Percentiles rank a stretch among this genome's conserved stretches.
Evolutionary conservation across 2,329 filamentous ascomycete genomes (phyloP).

Genomic region (Orbilia javanica): DNA sequence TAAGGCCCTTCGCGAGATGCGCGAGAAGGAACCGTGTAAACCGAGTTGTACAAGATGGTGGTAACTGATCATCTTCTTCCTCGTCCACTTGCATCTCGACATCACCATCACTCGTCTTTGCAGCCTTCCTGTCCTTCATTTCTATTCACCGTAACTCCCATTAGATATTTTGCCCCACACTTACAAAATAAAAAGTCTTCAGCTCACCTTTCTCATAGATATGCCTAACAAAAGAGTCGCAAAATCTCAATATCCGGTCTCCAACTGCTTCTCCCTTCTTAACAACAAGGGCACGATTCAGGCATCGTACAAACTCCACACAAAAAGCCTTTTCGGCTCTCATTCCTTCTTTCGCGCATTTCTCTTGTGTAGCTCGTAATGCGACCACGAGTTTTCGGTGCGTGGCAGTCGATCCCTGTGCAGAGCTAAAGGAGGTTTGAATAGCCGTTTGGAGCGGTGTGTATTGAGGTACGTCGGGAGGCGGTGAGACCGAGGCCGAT

Average conservation of each 20-base stretch:
- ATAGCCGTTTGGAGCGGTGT: conserved; percentile 60
- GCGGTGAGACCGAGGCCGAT: conserved; percentile 35
- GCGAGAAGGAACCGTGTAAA: conserved; percentile 81
- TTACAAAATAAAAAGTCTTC: no score
- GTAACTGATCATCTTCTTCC: conserved; percentile 77
- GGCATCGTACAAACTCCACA: conserved; percentile 83
- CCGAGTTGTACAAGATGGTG: conserved; percentile 85
- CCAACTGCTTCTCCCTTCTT: conserved; percentile 93
- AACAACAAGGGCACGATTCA: conserved; percentile 83
- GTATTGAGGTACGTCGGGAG: conserved; percentile 48
- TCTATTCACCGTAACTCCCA: conserved; percentile 60
- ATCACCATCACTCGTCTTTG: conserved; percentile 67
- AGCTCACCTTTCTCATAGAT: conserved; percentile 72
- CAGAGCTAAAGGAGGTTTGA: conserved; percentile 68
- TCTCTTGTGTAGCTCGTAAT: conserved; percentile 89
- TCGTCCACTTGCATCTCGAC: conserved; percentile 72
- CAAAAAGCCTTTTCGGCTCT: conserved; percentile 86
- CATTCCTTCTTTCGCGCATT: conserved; percentile 72
- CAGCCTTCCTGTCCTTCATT: conserved; percentile 36
- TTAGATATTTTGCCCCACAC: conserved; percentile 62
- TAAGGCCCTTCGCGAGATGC: conserved; percentile 79
- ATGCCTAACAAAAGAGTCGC: conserved; percentile 86
- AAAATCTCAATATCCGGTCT: conserved; percentile 85
- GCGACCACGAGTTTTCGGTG: conserved; percentile 91
- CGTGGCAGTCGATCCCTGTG: conserved; percentile 88